Evolutionary conservation across 1,284 basidiomycete species (phyloP).

Genomic region (Mycena sp.): DNA sequence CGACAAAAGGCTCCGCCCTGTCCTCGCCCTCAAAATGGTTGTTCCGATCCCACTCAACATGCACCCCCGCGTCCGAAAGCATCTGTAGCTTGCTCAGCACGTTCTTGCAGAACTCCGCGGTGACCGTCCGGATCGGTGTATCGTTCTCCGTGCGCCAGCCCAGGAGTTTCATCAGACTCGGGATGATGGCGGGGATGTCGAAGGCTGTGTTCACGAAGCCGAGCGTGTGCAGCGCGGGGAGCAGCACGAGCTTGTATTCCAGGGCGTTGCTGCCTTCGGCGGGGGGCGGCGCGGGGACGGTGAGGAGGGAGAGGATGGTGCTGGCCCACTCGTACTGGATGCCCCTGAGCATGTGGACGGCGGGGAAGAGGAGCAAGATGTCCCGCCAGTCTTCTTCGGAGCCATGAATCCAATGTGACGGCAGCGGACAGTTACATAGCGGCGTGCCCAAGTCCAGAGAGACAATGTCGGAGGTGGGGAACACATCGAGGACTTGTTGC

Average conservation of each 20-base stretch:
- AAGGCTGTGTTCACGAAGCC: conserved; percentile 13
- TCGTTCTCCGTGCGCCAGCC: not conserved
- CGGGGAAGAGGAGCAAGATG: conserved; percentile 1
- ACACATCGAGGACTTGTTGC: not conserved
- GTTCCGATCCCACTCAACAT: conserved; percentile 11
- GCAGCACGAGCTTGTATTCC: not conserved
- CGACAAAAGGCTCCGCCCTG: not conserved
- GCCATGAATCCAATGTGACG: not conserved
- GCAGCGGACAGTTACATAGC: conserved; percentile 3
- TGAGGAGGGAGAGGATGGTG: not conserved
- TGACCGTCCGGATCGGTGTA: not conserved
- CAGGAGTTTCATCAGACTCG: conserved; percentile 1
- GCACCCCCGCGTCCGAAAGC: not conserved
- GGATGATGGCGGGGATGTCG: conserved; percentile 1
- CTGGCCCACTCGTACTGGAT: conserved; percentile 13
- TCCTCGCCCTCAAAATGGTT: conserved; percentile 3
- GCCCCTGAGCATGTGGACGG: not conserved
- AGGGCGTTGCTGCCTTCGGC: too few species aligned
- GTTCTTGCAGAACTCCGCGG: conserved; percentile 8
- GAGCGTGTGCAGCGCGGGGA: conserved; percentile 6
- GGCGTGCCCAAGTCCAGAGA: conserved; percentile 12
- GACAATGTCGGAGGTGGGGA: not conserved
- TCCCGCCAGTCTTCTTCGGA: not conserved
- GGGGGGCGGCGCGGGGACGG: not conserved
- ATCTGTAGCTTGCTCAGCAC: conserved; percentile 1